Evolutionary conservation across 176 grass and related monocot genomes (phyloP).

Genomic region (Oryza nivara): DNA sequence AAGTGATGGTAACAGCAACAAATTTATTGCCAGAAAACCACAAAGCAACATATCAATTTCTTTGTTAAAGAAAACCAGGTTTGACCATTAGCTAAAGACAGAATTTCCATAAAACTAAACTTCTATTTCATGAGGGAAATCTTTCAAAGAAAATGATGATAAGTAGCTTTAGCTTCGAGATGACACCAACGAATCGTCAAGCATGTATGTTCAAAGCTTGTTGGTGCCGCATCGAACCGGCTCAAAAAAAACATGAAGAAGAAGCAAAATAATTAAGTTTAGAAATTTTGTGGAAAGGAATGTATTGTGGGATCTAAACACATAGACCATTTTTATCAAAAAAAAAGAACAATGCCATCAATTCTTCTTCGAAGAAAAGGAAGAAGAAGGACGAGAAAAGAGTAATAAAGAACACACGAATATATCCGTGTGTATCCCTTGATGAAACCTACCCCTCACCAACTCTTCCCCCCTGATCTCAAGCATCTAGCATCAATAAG

Average conservation of each 20-base stretch:
- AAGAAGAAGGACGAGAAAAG: not conserved
- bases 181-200: not conserved
- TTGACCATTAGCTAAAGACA: not conserved
- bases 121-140: not conserved
- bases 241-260: not conserved
- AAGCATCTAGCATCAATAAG: not conserved
- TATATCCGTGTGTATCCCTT: not conserved
- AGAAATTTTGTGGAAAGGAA: not conserved
- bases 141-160: not conserved
- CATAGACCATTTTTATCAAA: fast-evolving
- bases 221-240: not conserved
- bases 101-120: not conserved
- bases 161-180: not conserved
- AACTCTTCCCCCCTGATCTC: slow-evolving; percentile 12
- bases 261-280: not conserved
- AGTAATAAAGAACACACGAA: not conserved
- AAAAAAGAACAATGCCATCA: not conserved
- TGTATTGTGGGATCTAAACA: too few species aligned
- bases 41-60: not conserved
- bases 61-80: not conserved
- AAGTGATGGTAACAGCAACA: not conserved
- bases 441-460: not conserved
- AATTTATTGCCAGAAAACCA: not conserved
- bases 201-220: not conserved
- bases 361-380: too few species aligned